phyloP scores from a whole-genome alignment of 2,329 filamentous ascomycete species.

The Leptographium wingfieldii region DNA sequence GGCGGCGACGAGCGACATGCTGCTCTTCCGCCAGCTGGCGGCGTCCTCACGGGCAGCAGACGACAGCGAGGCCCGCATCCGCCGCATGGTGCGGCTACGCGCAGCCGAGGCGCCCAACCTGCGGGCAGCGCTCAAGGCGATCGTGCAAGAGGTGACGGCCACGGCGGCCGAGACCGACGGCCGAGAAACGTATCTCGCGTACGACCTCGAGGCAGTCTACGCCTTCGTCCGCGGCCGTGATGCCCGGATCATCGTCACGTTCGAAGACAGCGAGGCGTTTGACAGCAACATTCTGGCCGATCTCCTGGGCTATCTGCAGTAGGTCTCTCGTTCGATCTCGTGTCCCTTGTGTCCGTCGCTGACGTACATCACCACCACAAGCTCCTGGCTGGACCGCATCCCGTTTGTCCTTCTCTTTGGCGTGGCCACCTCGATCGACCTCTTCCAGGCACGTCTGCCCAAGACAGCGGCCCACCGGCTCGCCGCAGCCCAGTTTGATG shows the following conservation, averaged over 20 bases:
- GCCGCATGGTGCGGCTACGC: slow-evolving; percentile 52
- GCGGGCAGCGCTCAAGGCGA: slow-evolving; percentile 58
- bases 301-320: slow-evolving; percentile 33
- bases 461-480: slow-evolving; percentile 55
- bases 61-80: slow-evolving; percentile 16
- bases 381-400: slow-evolving; percentile 59
- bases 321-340: neutral
- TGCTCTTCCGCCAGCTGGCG: slow-evolving; percentile 59
- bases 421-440: slow-evolving; percentile 68
- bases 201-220: slow-evolving; percentile 62
- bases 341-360: neutral
- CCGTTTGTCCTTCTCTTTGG: slow-evolving; percentile 68
- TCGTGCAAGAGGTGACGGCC: slow-evolving; percentile 42
- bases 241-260: slow-evolving; percentile 52
- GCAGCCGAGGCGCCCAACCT: slow-evolving; percentile 62
- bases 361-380: slow-evolving; percentile 5
- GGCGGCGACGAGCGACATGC: slow-evolving; percentile 61
- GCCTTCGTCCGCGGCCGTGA: slow-evolving; percentile 32
- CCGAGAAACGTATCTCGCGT: slow-evolving; percentile 55
- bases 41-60: slow-evolving; percentile 11
- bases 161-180: slow-evolving; percentile 24
- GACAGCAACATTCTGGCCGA: slow-evolving; percentile 61
- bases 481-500: slow-evolving; percentile 62
- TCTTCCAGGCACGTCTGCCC: slow-evolving; percentile 62
- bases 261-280: slow-evolving; percentile 76